Base-by-base conservation (phyloP, 495 filamentous ascomycete species). In the Gamarada debralockiae region DNA sequence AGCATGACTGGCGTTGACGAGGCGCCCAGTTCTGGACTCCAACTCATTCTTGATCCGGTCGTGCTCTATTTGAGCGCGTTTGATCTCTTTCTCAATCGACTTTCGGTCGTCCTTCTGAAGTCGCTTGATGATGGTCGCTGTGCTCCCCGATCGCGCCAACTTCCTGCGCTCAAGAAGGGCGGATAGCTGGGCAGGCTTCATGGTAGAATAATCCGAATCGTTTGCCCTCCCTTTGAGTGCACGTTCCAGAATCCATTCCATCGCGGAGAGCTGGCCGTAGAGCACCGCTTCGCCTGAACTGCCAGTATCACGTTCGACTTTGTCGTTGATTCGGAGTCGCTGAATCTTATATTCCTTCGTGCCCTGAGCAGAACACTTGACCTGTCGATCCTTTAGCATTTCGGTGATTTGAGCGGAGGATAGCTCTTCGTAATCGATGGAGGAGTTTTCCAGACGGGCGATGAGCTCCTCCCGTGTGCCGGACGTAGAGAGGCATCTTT, bases 381-480 rank as follows among this genome's bases (percentile, higher is more conserved):
- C 1, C 8, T 36, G 9, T 17, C 52, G 52, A 2, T n/a, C 6
- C 12, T 27, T 54, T 10, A 54, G 20, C 10, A 54, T 40, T 24
- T 47, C 24, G 12, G 33, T 18, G 3, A 54, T 6, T 20, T 48
- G 23, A n/a, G 25, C 41, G 23, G 33, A 39, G 13, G 50, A 18
- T 3, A 15, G 18, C 9, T 8, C n/a, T 8, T 37, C 18, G 52
- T 48, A 54, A 17, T 54, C 27, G 17, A 36, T 14, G 5, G 33
- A 22, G 24, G 10, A 36, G 4, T 17, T 9, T 31, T 54, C 52
- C n/a, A 54, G 52, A 8, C 42, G 52, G 18, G 39, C 18, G 27
- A 54, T 54, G 15, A 54, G 3, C 14, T 54, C 52, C 10, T 48
- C 52, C 21, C 52, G 41, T 3, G 52, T 39, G 10, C 52, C 52